These are phyloP conservation scores for Verbena officinalis DNA, from an alignment of 257 asterid species.

Conservation along the genomic window DNA sequence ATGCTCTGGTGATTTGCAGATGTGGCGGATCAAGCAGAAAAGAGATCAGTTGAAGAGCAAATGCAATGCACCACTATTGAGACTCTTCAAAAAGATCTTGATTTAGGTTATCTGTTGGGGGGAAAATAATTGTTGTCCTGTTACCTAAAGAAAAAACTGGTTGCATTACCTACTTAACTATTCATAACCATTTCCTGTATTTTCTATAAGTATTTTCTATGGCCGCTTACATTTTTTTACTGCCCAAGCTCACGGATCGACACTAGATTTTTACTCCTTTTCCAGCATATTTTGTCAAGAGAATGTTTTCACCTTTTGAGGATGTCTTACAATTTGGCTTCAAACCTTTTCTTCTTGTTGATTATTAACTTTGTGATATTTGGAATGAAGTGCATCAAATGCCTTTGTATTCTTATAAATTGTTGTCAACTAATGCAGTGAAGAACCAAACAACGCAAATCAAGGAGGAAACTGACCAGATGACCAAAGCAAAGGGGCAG, in stretches of 20 bases:
- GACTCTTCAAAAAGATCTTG: conserved; percentile 68
- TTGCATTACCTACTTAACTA: not conserved
- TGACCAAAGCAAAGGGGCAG: conserved; percentile 55
- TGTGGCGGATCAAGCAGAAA: conserved; percentile 92
- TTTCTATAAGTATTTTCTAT: conserved; percentile 17
- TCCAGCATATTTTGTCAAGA: not conserved
- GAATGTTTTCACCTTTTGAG: not conserved
- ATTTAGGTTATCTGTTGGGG: conserved; percentile 44
- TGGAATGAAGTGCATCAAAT: conserved; percentile 3
- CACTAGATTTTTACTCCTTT: not conserved
- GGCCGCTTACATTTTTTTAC: not conserved
- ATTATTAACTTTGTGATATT: not conserved
- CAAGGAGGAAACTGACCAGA: conserved; percentile 54
- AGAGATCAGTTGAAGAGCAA: conserved; percentile 76
- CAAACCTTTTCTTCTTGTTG: not conserved
- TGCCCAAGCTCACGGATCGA: not conserved
- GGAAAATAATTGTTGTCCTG: not conserved
- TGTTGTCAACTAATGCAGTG: conserved; percentile 46
- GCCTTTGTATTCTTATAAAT: conserved; percentile 1
- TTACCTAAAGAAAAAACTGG: conserved; percentile 3
- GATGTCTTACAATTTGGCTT: conserved; percentile 5
- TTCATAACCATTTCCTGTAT: not conserved
- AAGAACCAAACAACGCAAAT: conserved; percentile 54
- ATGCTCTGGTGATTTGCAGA: conserved; percentile 47
- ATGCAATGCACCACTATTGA: conserved; percentile 63